These are phyloP conservation scores for Anthracocystis panici-leucophaei DNA, from an alignment of 1,284 basidiomycete species.

Conservation along the genomic window DNA sequence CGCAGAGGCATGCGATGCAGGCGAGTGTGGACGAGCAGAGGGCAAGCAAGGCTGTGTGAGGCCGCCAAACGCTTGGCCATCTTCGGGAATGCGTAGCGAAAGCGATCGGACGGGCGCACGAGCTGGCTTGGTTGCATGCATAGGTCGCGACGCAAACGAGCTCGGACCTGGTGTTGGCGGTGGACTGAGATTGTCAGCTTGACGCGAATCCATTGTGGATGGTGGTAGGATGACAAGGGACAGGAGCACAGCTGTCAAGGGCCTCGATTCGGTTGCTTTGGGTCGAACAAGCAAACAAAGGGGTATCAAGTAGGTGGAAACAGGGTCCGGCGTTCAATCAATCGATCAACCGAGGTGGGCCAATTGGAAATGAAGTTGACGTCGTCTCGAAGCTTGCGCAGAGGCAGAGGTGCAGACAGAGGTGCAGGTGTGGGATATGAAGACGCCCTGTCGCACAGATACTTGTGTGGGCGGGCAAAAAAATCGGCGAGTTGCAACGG, in stretches of 20 bases:
- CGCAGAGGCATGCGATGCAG: slow-evolving; percentile 9
- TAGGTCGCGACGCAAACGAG: slow-evolving; percentile 32
- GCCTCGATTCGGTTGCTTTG: neutral
- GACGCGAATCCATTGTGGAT: slow-evolving; percentile 16
- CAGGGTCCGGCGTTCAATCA: slow-evolving; percentile 1
- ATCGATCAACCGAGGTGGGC: slow-evolving; percentile 1
- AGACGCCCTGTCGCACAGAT: slow-evolving; percentile 4
- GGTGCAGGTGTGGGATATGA: slow-evolving; percentile 5
- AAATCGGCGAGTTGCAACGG: neutral
- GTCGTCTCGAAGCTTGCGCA: neutral
- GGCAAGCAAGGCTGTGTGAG: slow-evolving; percentile 29
- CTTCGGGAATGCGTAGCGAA: slow-evolving; percentile 43
- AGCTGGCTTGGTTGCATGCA: slow-evolving; percentile 8
- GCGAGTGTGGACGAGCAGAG: slow-evolving; percentile 8
- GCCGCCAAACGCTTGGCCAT: slow-evolving; percentile 37
- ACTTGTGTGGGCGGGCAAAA: neutral
- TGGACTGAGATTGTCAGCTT: slow-evolving; percentile 25
- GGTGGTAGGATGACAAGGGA: neutral
- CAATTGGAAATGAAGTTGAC: neutral
- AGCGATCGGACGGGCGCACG: slow-evolving; percentile 26
- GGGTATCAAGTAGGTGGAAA: slow-evolving; percentile 13
- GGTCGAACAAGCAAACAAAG: neutral
- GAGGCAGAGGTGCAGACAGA: slow-evolving; percentile 2
- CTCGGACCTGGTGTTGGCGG: slow-evolving; percentile 47
- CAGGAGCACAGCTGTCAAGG: neutral